These are phyloP conservation scores for Cyclaneusma minus DNA, from an alignment of 2,329 filamentous ascomycete species.

Conservation along the genomic window DNA sequence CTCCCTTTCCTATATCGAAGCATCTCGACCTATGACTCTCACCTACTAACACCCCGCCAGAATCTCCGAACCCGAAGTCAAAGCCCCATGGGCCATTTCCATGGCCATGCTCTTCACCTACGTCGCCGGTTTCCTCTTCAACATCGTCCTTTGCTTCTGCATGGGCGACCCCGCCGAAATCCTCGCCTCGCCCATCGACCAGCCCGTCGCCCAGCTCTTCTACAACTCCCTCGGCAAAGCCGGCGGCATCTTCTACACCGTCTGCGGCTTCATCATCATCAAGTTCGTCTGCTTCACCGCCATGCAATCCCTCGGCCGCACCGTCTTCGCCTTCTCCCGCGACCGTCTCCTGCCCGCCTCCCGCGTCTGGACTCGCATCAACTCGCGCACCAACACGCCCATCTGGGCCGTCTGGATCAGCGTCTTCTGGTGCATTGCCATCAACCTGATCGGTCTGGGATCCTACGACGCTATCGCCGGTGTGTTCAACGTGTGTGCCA, in stretches of 20 bases:
- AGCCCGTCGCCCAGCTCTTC: constrained; percentile 41
- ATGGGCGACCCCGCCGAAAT: constrained; percentile 34
- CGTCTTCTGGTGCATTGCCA: constrained; percentile 34
- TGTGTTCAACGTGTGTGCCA: constrained; percentile 38
- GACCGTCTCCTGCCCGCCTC: constrained; percentile 32
- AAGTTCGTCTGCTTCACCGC: constrained; percentile 43
- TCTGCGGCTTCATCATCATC: constrained; percentile 40
- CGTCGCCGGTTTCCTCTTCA: constrained; percentile 37
- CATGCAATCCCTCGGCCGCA: constrained; percentile 35
- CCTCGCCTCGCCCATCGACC: constrained; percentile 27
- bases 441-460: constrained; percentile 43
- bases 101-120: constrained; percentile 40
- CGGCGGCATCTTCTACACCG: constrained; percentile 36
- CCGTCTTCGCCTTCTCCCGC: constrained; percentile 38
- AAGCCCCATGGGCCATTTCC: constrained; percentile 39
- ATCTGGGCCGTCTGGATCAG: constrained; percentile 39
- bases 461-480: constrained; percentile 35
- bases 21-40: no score
- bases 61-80: constrained; percentile 31
- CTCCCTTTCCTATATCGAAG: no score
- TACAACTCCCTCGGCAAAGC: constrained; percentile 38
- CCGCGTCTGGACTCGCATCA: constrained; percentile 31
- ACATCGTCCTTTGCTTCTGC: constrained; percentile 40
- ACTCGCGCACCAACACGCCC: constrained; percentile 31
- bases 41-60: constrained; percentile 15